Conservation (phyloP, 2,329 filamentous ascomycete genomes). For the Celoporthe dispersa region DNA sequence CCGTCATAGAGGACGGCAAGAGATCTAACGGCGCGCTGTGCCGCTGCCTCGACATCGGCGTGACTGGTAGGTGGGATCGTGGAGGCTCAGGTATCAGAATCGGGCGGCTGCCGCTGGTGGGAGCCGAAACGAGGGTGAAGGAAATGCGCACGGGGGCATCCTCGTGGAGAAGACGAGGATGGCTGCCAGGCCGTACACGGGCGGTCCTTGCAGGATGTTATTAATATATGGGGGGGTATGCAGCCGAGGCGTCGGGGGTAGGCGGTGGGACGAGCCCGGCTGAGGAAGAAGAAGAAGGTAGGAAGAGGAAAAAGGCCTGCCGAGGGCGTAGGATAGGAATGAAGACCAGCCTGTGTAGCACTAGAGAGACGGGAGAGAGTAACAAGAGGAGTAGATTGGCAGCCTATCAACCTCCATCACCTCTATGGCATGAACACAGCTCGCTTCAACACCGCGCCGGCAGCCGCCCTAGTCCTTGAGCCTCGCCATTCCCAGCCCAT, state of each 20-base stretch:
- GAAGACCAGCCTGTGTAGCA: background rate
- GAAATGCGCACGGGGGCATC: background rate
- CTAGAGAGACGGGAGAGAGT: background rate
- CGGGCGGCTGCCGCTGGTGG: background rate
- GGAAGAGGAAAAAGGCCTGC: background rate
- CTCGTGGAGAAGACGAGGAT: background rate
- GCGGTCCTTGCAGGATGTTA: constrained; percentile 13
- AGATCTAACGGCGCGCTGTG: constrained; percentile 11
- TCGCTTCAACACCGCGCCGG: background rate
- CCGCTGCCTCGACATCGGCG: constrained; percentile 12
- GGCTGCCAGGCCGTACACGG: background rate
- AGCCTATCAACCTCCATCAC: background rate
- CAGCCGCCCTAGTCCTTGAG: constrained; percentile 33
- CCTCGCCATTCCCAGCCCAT: constrained; percentile 41
- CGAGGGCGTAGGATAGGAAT: background rate
- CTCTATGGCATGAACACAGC: background rate
- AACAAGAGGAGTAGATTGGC: background rate
- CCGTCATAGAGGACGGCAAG: constrained; percentile 17
- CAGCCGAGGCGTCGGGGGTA: background rate
- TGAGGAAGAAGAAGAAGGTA: background rate
- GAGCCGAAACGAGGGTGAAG: background rate
- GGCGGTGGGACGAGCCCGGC: background rate
- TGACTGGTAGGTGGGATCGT: background rate
- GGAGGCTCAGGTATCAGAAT: constrained; percentile 20
- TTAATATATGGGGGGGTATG: constrained; percentile 12